Evolutionary conservation across 1,139 yeast species (phyloP).

Genomic region (Pichia sp.): DNA sequence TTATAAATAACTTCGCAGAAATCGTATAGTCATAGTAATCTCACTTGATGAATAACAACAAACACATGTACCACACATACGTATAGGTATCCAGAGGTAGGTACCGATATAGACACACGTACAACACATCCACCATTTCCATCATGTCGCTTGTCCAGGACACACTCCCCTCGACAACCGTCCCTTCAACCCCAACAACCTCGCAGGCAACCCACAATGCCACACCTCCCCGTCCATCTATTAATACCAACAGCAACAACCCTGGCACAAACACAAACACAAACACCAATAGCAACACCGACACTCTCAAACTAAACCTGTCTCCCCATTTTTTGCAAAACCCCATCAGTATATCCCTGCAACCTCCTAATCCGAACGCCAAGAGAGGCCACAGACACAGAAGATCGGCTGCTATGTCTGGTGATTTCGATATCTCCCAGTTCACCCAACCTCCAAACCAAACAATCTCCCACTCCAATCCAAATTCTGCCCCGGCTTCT

Average conservation of each 20-base stretch:
- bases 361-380: constrained; percentile 3
- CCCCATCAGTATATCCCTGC: constrained; percentile 11
- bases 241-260: background rate
- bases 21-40: too few species aligned
- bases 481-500: background rate
- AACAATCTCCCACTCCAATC: too few species aligned
- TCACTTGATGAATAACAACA: too few species aligned
- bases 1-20: too few species aligned
- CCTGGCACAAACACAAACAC: too few species aligned
- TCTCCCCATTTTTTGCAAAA: constrained; percentile 6
- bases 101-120: background rate
- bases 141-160: background rate
- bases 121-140: background rate
- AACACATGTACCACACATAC: too few species aligned
- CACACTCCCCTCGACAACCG: background rate
- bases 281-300: too few species aligned
- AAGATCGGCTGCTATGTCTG: constrained; percentile 67
- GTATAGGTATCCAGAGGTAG: too few species aligned
- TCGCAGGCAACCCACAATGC: background rate
- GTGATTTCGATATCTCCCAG: constrained; percentile 50
- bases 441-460: constrained; percentile 8
- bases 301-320: background rate
- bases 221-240: background rate
- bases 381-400: constrained; percentile 57
- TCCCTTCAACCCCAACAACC: background rate